Conservation (phyloP, 305 asterid species). For the Rubia occidens region DNA sequence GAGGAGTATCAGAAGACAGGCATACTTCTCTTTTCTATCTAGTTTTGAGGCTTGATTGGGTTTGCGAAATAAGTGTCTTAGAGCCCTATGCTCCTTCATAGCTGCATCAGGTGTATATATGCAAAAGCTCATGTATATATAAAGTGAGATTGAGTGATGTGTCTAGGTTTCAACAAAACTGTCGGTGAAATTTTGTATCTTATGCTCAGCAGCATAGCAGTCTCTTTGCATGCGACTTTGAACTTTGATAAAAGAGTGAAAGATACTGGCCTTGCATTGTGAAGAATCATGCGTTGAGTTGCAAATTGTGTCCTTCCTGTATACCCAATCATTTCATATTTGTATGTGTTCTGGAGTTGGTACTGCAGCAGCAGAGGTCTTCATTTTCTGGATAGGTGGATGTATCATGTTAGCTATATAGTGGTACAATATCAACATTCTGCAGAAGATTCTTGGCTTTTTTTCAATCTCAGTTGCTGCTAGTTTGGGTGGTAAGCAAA, state of each 20-base stretch:
- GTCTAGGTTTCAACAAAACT: neutral
- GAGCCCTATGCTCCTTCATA: conserved; percentile 3
- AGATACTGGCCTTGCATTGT: conserved; percentile 13
- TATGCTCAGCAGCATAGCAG: conserved; percentile 10
- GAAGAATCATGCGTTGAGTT: conserved; percentile 15
- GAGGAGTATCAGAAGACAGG: neutral
- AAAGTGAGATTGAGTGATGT: neutral
- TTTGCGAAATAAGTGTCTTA: neutral
- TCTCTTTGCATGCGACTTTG: conserved; percentile 9
- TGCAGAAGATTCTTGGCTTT: conserved; percentile 73
- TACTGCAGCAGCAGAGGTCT: conserved; percentile 46
- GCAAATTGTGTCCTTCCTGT: conserved; percentile 28
- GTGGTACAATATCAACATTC: conserved; percentile 56
- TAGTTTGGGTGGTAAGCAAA: conserved; percentile 74
- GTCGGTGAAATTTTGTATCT: conserved; percentile 3
- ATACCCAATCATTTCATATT: conserved; percentile 23
- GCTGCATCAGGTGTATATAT: neutral
- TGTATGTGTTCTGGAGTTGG: conserved; percentile 30
- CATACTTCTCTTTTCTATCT: neutral
- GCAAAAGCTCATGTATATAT: neutral
- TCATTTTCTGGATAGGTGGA: conserved; percentile 39
- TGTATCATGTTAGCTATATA: conserved; percentile 46
- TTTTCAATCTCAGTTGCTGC: conserved; percentile 72
- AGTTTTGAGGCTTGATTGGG: neutral
- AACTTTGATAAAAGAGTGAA: conserved; percentile 9